Conservation (phyloP, 2,329 filamentous ascomycete species). For the Penicillium paneum region DNA sequence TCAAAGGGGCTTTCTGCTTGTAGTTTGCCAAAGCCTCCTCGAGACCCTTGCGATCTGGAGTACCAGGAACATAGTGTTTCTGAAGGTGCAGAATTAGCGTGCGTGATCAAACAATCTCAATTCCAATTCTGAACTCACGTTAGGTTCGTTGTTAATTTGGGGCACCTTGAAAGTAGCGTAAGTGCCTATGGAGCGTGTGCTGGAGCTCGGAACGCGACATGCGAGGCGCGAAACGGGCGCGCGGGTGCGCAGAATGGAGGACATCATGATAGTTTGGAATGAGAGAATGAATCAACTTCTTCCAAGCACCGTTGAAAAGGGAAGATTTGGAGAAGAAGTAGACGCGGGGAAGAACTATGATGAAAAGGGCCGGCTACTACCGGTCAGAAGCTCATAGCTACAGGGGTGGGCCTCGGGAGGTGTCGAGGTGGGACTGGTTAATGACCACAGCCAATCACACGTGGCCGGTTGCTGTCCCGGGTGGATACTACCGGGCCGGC, state of each 20-base stretch:
- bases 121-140: conserved; percentile 58
- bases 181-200: conserved; percentile 46
- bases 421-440: neutral
- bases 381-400: conserved; percentile 10
- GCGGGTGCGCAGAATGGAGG: conserved; percentile 27
- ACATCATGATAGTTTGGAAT: conserved; percentile 25
- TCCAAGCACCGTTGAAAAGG: neutral
- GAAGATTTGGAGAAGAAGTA: conserved; percentile 8
- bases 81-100: conserved; percentile 37
- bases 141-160: conserved; percentile 87
- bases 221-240: conserved; percentile 23
- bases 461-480: conserved; percentile 16
- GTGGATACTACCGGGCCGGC: conserved; percentile 14
- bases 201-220: conserved; percentile 21
- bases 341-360: conserved; percentile 28
- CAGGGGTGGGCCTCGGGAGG: too few relatives aligned
- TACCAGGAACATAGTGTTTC: conserved; percentile 87
- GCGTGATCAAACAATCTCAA: neutral
- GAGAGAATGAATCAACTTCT: neutral
- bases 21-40: conserved; percentile 68
- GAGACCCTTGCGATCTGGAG: conserved; percentile 72
- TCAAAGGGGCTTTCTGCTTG: conserved; percentile 66
- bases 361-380: conserved; percentile 23
- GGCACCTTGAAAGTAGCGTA: conserved; percentile 86
- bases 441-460: neutral